These are phyloP conservation scores for Decorospora gaudefroyi DNA, from an alignment of 2,329 filamentous ascomycete species.

Conservation along the genomic window DNA sequence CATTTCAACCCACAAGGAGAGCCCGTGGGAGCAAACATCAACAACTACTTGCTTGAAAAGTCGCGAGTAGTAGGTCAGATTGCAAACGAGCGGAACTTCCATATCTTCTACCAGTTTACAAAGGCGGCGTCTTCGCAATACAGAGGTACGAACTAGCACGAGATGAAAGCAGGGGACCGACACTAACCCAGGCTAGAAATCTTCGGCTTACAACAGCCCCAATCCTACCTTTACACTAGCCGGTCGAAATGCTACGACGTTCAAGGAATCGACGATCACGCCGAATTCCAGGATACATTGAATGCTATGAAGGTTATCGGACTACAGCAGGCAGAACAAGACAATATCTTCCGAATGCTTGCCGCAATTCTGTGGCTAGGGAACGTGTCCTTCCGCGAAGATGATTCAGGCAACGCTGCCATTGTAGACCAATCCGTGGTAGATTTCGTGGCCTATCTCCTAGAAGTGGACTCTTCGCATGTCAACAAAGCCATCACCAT, in stretches of 20 bases:
- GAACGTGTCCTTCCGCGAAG: conserved; percentile 88
- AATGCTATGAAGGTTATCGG: conserved; percentile 96
- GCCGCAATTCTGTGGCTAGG: conserved; percentile 91
- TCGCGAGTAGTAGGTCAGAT: conserved; percentile 94
- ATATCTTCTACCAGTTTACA: conserved; percentile 99
- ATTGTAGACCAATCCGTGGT: conserved; percentile 89
- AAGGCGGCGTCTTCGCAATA: conserved; percentile 90
- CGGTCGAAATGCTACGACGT: conserved; percentile 94
- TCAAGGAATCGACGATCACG: conserved; percentile 86
- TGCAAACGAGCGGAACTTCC: conserved; percentile 93
- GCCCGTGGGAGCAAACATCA: conserved; percentile 94
- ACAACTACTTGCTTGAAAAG: conserved; percentile 97
- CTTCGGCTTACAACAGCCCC: conserved; percentile 90
- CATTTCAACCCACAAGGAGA: conserved; percentile 92
- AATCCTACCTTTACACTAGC: conserved; percentile 92
- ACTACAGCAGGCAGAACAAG: conserved; percentile 83
- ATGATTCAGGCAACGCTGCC: conserved; percentile 84
- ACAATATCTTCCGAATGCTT: conserved; percentile 95
- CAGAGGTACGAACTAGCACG: conserved; percentile 55
- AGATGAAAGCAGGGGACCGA: not conserved
- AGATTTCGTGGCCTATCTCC: conserved; percentile 89
- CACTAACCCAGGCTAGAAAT: conserved; percentile 57
- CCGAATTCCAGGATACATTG: conserved; percentile 86
- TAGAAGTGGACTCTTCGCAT: conserved; percentile 81
- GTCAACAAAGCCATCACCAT: conserved; percentile 88